Evolutionary conservation across 495 filamentous ascomycete genomes (phyloP).

Genomic region (Tuber melanosporum): DNA sequence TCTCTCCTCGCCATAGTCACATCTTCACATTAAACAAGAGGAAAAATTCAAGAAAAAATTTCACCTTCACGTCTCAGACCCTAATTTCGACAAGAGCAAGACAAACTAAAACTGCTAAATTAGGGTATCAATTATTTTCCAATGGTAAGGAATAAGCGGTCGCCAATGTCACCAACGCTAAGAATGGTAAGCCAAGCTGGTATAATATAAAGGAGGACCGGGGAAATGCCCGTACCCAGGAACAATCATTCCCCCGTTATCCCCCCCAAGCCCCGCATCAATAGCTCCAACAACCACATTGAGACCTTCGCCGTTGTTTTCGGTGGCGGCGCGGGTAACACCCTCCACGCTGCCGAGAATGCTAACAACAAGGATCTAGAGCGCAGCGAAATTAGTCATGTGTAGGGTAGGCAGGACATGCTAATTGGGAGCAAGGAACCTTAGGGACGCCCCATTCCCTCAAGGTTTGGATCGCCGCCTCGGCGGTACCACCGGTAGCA

Average conservation of each 20-base stretch:
- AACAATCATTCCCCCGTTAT: conserved; percentile 78
- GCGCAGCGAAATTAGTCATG: neutral
- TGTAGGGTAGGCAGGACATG: neutral
- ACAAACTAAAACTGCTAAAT: neutral
- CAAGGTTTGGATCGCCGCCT: conserved; percentile 81
- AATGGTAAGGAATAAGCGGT: conserved; percentile 85
- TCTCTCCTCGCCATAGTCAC: neutral
- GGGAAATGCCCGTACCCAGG: conserved; percentile 52
- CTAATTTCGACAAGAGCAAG: neutral
- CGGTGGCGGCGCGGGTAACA: conserved; percentile 59
- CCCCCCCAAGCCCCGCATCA: conserved; percentile 56
- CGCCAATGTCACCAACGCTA: conserved; percentile 66
- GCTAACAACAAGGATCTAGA: conserved; percentile 60
- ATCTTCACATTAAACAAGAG: neutral
- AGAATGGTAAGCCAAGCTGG: neutral
- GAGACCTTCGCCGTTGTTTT: conserved; percentile 62
- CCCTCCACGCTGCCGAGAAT: conserved; percentile 66
- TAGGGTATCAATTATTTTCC: conserved; percentile 59
- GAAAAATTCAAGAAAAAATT: neutral
- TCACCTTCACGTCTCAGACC: neutral
- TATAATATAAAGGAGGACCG: neutral
- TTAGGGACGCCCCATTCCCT: conserved; percentile 81
- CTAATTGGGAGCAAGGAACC: conserved; percentile 32
- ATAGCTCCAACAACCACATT: conserved; percentile 79
- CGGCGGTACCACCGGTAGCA: conserved; percentile 83